Base-by-base conservation (phyloP, 108 stramenopile genomes). In the Pseudonitzschia pungens region DNA sequence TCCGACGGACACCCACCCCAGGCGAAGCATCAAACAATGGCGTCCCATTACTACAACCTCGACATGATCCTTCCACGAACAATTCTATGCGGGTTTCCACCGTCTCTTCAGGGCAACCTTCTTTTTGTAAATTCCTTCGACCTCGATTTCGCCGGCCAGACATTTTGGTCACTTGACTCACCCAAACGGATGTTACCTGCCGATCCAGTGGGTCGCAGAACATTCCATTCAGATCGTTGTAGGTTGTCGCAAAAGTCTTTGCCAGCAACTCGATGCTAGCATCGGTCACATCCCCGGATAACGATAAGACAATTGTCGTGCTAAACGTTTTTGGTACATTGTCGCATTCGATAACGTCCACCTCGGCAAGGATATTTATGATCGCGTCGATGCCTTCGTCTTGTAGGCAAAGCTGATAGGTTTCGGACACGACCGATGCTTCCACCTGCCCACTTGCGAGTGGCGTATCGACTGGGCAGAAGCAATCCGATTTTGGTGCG, bases 401-500 rank as follows among this genome's bases (percentile, higher is more conserved):
- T 44, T 51, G 18, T 3, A 71, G 26, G 15, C 36, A 26, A 1
- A 20, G 26, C 20, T 56, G 6, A 27, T 57, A 71, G 18, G 41
- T 1, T 26, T 24, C 18, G 15, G 36, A 24, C 1, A 71, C 21
- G 5, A 10, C 31, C 9, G 16, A 12, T 24, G 70, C 6, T 22
- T 36, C 16, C 4, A 57, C 12, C 27, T 50, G 24, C 31, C 32
- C 50, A 21, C 29, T 29, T 7, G 27, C 15, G 7, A 33, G 22
- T 36, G 41, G 26, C 21, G 57, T 1, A 32, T 22, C 57, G 27
- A 60, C 43, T 1, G 24, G 57, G 26, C 70, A 71, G 43, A 43
- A 71, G 22, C 70, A 71, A 42, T 71, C 58, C 27, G 70, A 71
- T n/a, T 32, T 60, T 2, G 70, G 28, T 36, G 36, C 36, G 6